Percentiles rank a stretch among this genome's conserved stretches.
phyloP scores from a whole-genome alignment of 805 yeast genomes.

The Kuraishia capsulata region DNA sequence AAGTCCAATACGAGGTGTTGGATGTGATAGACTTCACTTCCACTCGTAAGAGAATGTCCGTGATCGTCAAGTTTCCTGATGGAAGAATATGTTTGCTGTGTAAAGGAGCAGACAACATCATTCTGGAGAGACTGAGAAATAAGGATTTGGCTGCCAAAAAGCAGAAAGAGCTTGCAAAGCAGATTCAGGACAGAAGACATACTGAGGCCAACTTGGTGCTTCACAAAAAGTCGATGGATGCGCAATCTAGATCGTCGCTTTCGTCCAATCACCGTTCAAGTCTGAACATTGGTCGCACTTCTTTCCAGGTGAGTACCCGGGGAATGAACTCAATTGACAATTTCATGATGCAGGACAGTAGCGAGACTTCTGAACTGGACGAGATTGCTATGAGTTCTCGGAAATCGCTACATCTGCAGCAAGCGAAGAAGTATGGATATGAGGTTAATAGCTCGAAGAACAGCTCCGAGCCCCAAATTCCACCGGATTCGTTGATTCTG shows the following conservation, averaged over 20 bases:
- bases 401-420: slow-evolving; percentile 51
- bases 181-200: slow-evolving; percentile 52
- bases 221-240: slow-evolving; percentile 39
- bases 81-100: slow-evolving; percentile 68
- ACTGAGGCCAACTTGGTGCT: slow-evolving; percentile 72
- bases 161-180: slow-evolving; percentile 50
- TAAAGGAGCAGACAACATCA: slow-evolving; percentile 94
- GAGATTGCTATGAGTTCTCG: slow-evolving; percentile 44
- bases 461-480: slow-evolving; percentile 23
- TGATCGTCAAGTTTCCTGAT: slow-evolving; percentile 71
- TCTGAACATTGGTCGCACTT: slow-evolving; percentile 12
- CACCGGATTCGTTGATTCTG: slow-evolving; percentile 45
- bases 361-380: slow-evolving; percentile 42
- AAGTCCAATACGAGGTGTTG: slow-evolving; percentile 65
- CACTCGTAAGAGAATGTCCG: slow-evolving; percentile 88
- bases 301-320: slow-evolving; percentile 5
- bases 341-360: slow-evolving; percentile 29
- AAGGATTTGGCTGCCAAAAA: slow-evolving; percentile 52
- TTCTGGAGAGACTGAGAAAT: slow-evolving; percentile 62
- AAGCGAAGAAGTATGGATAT: slow-evolving; percentile 42
- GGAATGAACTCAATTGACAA: slow-evolving; percentile 37
- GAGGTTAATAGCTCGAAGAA: slow-evolving; percentile 7
- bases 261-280: slow-evolving; percentile 13
- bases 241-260: slow-evolving; percentile 15
- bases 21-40: slow-evolving; percentile 84